Base-by-base conservation (phyloP, 306 rosid genomes). In the Gillenia trifoliata region DNA sequence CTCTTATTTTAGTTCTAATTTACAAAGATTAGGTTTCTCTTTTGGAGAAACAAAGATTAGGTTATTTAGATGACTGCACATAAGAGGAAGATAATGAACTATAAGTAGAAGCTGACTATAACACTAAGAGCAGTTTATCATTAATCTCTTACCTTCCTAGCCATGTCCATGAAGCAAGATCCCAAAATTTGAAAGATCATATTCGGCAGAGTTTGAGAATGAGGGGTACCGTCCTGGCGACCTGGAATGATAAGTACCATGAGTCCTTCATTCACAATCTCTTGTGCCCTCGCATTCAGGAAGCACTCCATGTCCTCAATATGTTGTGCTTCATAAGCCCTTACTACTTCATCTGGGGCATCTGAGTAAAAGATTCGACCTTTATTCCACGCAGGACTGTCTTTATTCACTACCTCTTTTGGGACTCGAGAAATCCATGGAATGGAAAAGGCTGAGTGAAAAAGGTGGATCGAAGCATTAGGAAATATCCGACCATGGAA, bases 221-320 rank as follows among this genome's bases (percentile, higher is more conserved):
- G 67, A 20, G 73, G 73, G 1, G 22, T 17, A 2, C 30, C 78
- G 23, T 62, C n/a, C 1, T 59, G 65, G 55, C 49, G 68, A 2
- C 74, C 82, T 19, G 26, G 64, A 19, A 66, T 2, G 12, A 36
- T 59, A 13, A 83, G 45, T 7, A 57, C 66, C 78, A 83, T 30
- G 0, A 83, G 11, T 5, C 84, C 87, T 63, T 74, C 87, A 20
- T 8, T 2, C 6, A 73, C 84, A 45, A 83, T 10, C 74, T 83
- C 77, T 16, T 80, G 33, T 2, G 82, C 82, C 52, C 82, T 68
- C 9, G 79, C 68, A 6, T 33, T 20, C 52, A 80, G 28, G 43
- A 79, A 79, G 6, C 41, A 11, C 41, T 75, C 79, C 79, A 83
- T 72, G 34, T 83, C 87, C 50, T 64, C 30, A n/a, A 26, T 33